Evolutionary conservation across 148 eudicot species (phyloP), one percentile per base, ranked within the genome.

Genomic region (Rhododendron vialii): DNA sequence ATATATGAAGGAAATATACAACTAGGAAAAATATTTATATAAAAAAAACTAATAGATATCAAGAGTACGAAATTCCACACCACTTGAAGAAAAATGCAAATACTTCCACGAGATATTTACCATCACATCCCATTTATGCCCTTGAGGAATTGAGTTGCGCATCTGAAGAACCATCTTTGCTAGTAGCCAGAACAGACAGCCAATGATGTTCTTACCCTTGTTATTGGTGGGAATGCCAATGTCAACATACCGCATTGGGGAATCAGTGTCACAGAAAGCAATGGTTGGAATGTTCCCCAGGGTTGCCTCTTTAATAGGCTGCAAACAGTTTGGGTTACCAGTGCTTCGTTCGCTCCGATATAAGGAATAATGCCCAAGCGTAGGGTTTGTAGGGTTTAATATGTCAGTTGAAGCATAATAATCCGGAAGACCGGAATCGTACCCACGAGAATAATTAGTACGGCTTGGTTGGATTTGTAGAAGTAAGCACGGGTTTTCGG

Each of bases 211-310:
- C 67, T 77, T 48, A 48, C 53, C 45, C 55, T 83, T 14, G 43
- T 73, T 51, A 65, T 78, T 82, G 57, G 82, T 63, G 28, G 82
- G 82, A 57, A 53, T 80, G 45, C 83, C 83, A 55, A 81, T 81
- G 33, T 81, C 83, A 53, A 81, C 83, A 81, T 81, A 81, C 67
- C 83, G 24, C 83, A 81, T 81, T 9, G 83, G 83, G 45, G 83
- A 81, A 20, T 81, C 83, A 81, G 83, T 81, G 45, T 81, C 83
- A 33, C 83, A 81, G 83, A 81, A 81, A 81, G 83, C 83, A 81
- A 81, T 81, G 28, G 83, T 81, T 1, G 83, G 83, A 81, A 81
- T 81, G 67, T 81, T 81, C 61, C 83, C 83, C 83, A 81, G 15
- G 17, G 83, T 69, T 18, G 69, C 83, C 35, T 81, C 83, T 55